Evolutionary conservation across 2,329 filamentous ascomycete genomes (phyloP).

Genomic region (Fusarium sp.): DNA sequence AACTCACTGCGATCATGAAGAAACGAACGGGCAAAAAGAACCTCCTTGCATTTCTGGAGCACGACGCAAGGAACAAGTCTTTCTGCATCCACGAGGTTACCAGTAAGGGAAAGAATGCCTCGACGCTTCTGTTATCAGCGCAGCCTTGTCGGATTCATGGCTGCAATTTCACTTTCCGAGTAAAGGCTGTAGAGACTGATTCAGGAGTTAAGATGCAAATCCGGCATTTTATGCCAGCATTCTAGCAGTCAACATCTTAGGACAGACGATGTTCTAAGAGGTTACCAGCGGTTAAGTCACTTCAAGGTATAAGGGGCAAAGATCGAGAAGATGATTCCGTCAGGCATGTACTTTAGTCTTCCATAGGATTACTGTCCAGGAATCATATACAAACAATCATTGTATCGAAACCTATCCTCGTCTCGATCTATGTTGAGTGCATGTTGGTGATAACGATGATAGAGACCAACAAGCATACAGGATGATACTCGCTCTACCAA

Average conservation of each 20-base stretch:
- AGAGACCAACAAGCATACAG: background rate
- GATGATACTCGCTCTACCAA: background rate
- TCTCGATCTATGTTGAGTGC: background rate
- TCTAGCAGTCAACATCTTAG: accelerated
- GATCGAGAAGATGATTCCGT: background rate
- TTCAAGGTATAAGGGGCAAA: accelerated
- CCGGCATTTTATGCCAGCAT: background rate
- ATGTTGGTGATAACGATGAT: background rate
- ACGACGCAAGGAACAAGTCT: background rate
- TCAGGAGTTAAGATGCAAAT: background rate
- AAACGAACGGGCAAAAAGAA: background rate
- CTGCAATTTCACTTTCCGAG: too few relatives aligned
- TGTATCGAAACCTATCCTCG: background rate
- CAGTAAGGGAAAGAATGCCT: background rate
- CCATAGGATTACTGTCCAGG: background rate
- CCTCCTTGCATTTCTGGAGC: background rate
- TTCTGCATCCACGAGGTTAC: background rate
- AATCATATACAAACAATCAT: background rate
- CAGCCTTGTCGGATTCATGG: too few relatives aligned
- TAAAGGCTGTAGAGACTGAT: background rate
- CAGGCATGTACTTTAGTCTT: background rate
- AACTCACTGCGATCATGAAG: background rate
- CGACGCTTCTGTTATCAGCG: background rate
- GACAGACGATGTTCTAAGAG: accelerated
- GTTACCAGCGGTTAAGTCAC: background rate